Evolutionary conservation across 2,329 filamentous ascomycete species (phyloP), one percentile per base, ranked within the genome.

Genomic region (Aspergillus quadricinctus): DNA sequence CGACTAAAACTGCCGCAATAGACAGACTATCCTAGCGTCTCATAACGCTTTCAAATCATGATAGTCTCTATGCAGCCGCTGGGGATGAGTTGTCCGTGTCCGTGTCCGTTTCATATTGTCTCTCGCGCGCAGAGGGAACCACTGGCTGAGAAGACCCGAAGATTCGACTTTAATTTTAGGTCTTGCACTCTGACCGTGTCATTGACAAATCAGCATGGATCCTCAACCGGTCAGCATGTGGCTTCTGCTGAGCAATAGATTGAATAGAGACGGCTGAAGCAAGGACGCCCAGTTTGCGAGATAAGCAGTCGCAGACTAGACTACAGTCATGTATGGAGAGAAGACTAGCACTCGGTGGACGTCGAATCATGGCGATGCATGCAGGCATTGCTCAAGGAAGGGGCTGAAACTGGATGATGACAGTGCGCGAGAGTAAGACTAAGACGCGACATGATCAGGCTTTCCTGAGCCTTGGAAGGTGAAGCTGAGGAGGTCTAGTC

Each of bases 361-460:
- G 31, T 14, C 31, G 31, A 35, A 35, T 35, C 31, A 43, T 23
- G n/a, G 40, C 2, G 7, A 43, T 43, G n/a, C n/a, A 45, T 10
- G n/a, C n/a, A 43, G n/a, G n/a, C n/a, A 21, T 45, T 45, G 41
- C 2, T 45, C 8, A 45, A 45, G n/a, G 41, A 45, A 45, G 41
- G 41, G 41, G 41, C 41, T 45, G 41, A 45, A 45, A 45, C 41
- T n/a, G n/a, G n/a, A 35, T 1, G 9, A 52, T 49, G 49, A 23
- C 29, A 43, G 19, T 28, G 41, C 45, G 50, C 11, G 28, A 37
- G 48, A 41, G 53, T 50, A 54, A 3, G 23, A 3, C n/a, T 23
- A 23, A 55, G 45, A 57, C 54, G 51, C 56, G 46, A 59, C 41
- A 35, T 55, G 54, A 14, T 27, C 23, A 50, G 14, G 3, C 14